Base-by-base conservation (phyloP, 139 green algal species). In the Tetradesmus obliquus region DNA sequence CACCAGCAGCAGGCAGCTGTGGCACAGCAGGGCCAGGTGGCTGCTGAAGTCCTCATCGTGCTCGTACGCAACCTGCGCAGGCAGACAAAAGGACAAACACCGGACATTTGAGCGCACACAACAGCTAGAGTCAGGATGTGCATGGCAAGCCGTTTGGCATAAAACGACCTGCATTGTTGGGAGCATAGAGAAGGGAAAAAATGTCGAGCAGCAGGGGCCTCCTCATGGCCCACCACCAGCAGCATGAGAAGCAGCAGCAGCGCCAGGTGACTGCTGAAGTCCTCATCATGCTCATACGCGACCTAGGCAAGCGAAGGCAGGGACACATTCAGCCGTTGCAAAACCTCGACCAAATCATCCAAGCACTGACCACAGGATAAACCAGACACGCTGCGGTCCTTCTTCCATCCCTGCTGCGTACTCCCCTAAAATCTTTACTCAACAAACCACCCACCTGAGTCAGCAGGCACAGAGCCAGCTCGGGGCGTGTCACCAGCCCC, bases 281-380 rank as follows among this genome's bases (percentile, higher is more conserved):
- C 96, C 86, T 97, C 97, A n/a, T 97, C 96, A 84, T 99, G 97
- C 91, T 99, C 97, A 72, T 97, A 98, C 1, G 96, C 97, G 57
- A 99, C 94, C 94, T 99, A 45, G 98, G 1, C 4, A 22, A 79
- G 71, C 71, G 5, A 79, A 24, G 69, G 12, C 12, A 79, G 4
- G 12, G 17, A 92, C 93, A 22, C 98, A 45, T 45, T 45, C 32
- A 45, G 32, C 32, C 13, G 62, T 72, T 72, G 62, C 62, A 13
- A 12, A 13, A 13, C 10, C 10, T 72, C 10, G 12, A 72, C 10
- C 10, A 12, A 72, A 72, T 12, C 10, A 12, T 12, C 10, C 62
- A 72, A 13, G 10, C 10, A 13, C 62, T 12, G 62, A 72, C 13
- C 10, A 72, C 62, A 72, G 62, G 10, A 13, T 72, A 13, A 72